Conservation (phyloP, 495 filamentous ascomycete genomes). For the Penicillium waksmanii region DNA sequence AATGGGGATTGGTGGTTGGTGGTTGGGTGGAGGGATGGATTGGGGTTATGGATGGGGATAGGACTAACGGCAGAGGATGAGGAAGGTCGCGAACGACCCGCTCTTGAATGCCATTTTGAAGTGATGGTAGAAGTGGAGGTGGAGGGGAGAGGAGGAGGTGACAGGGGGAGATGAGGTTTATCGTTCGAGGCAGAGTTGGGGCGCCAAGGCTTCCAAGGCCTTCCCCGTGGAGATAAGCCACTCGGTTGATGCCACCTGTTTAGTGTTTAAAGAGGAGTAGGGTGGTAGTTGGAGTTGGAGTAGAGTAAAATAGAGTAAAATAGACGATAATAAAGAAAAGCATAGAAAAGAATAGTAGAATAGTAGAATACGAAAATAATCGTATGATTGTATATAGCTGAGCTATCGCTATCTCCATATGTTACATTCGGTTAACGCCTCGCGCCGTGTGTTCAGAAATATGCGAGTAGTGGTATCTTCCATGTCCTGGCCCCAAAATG, state of each 20-base stretch:
- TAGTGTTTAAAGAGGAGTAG: background rate
- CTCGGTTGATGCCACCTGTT: too few species aligned
- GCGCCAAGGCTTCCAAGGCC: constrained; percentile 1
- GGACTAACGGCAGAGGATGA: constrained; percentile 88
- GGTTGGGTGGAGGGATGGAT: background rate
- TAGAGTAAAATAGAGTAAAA: background rate
- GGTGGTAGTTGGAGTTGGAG: background rate
- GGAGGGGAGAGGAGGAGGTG: constrained; percentile 16
- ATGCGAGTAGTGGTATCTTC: constrained; percentile 41
- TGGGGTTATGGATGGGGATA: constrained; percentile 12
- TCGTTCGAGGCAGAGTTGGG: constrained; percentile 14
- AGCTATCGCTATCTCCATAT: constrained; percentile 7
- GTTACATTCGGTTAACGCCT: constrained; percentile 26
- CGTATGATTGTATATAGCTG: background rate
- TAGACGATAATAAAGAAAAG: background rate
- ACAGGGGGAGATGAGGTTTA: constrained; percentile 24
- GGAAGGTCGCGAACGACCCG: constrained; percentile 83
- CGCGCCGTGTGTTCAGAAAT: constrained; percentile 22
- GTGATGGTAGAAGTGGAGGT: background rate
- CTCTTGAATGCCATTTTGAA: constrained; percentile 44
- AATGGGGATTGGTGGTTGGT: background rate
- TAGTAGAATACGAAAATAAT: background rate
- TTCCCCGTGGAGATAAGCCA: constrained; percentile 3
- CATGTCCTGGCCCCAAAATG: constrained; percentile 31
- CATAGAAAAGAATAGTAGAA: background rate